A percentile compares a stretch with the other conserved stretches of the same genome.
Conservation (phyloP, 495 filamentous ascomycete species). For the Durotheca rogersii region DNA sequence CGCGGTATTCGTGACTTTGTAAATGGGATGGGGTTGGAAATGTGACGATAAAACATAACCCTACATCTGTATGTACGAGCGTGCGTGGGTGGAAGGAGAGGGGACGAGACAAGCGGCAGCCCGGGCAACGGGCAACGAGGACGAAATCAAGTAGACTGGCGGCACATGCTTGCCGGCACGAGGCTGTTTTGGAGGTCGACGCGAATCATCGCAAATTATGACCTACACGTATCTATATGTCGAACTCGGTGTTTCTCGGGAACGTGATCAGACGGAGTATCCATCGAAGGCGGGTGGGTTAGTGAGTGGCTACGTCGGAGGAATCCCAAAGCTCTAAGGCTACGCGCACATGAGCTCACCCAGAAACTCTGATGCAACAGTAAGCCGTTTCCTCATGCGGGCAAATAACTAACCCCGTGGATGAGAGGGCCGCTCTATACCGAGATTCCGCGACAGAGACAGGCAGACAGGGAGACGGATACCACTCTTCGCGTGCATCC, state of each 20-base stretch:
- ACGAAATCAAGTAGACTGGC: constrained; percentile 1
- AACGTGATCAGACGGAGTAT: constrained; percentile 14
- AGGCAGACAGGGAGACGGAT: no score
- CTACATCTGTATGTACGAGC: no score
- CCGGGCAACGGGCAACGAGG: no score
- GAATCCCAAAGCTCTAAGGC: constrained; percentile 8
- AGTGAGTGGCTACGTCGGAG: constrained; percentile 7
- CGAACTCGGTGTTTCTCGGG: constrained; percentile 34
- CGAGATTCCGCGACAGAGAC: no score
- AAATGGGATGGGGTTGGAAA: constrained; percentile 13
- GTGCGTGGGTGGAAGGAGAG: no score
- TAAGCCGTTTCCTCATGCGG: constrained; percentile 26
- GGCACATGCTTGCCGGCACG: constrained; percentile 12
- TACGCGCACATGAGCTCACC: constrained; percentile 15
- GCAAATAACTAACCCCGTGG: constrained; percentile 29
- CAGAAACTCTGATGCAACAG: constrained; percentile 22
- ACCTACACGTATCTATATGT: not conserved
- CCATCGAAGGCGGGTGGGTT: constrained; percentile 1
- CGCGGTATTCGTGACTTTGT: constrained; percentile 25
- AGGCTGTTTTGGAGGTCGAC: constrained; percentile 17
- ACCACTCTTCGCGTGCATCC: no score
- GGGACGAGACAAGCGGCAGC: no score
- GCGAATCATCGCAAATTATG: constrained; percentile 8
- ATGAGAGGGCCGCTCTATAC: constrained; percentile 9
- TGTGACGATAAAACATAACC: no score